These are phyloP conservation scores for Aspergillus ibericus DNA, from an alignment of 2,329 filamentous ascomycete species.

Conservation along the genomic window DNA sequence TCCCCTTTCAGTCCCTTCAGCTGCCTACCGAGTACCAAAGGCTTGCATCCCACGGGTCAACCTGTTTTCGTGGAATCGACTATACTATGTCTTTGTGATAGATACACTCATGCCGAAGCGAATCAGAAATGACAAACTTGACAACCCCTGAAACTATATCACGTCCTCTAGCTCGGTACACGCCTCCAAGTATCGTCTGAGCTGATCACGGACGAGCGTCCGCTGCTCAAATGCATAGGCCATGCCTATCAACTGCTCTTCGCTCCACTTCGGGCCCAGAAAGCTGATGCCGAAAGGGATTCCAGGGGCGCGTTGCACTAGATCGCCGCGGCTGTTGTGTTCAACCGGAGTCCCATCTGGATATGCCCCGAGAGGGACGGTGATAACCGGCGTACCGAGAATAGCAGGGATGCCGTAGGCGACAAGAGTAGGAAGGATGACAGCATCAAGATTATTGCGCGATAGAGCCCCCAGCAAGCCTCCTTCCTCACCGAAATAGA, in stretches of 20 bases:
- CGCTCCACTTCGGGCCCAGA: conserved; percentile 60
- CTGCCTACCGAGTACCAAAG: no score
- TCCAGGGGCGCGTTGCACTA: conserved; percentile 56
- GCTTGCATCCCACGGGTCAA: no score
- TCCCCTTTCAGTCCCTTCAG: no score
- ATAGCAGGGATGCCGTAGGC: conserved; percentile 53
- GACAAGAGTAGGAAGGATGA: conserved; percentile 59
- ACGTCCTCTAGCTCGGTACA: conserved; percentile 32
- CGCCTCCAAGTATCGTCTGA: conserved; percentile 52
- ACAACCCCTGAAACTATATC: conserved; percentile 33
- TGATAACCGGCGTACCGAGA: conserved; percentile 61
- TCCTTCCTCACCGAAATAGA: conserved; percentile 57
- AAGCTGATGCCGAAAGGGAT: conserved; percentile 64
- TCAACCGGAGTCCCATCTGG: conserved; percentile 46
- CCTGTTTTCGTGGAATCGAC: not conserved
- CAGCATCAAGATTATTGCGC: conserved; percentile 59
- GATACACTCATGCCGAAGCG: not conserved
- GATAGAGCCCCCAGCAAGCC: conserved; percentile 62
- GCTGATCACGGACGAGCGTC: conserved; percentile 50
- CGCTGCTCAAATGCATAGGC: conserved; percentile 70
- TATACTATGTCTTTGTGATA: not conserved
- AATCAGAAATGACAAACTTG: not conserved
- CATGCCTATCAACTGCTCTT: conserved; percentile 62
- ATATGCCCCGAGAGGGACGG: conserved; percentile 62
- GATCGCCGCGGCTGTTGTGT: conserved; percentile 49